Base-by-base conservation (phyloP, 345 rosid genomes). In the Crucihimalaya himalaica region DNA sequence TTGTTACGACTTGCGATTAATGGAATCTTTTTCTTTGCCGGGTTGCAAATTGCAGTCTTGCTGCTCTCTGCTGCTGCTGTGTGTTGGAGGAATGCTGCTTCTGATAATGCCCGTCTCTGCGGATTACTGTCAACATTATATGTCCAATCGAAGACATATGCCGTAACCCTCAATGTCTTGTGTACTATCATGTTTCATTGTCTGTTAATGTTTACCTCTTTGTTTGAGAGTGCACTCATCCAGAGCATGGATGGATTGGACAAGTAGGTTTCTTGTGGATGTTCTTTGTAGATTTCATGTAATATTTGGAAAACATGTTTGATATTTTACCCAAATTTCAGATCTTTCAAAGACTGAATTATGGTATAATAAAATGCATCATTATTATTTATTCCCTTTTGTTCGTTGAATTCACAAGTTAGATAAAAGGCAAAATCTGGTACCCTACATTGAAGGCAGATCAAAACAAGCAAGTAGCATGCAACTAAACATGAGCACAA, bases 71-170 rank as follows among this genome's bases (percentile, higher is more conserved):
- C 68, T 81, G 85, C 67, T 81, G 85, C 56, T 84, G 81, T 74
- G 0, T 79, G 68, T 27, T 81, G 82, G 87, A 84, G 80, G 83
- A 84, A 59, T 83, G 86, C 75, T 81, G 84, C 81, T 77, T 73
- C 83, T 66, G 72, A 78, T 66, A 37, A 48, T 35, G 42, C 25
- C 14, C 16, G 3, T 46, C 55, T 57, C 67, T 55, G 48, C 18
- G 43, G 61, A 47, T 68, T 68, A 68, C 64, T 5, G 53, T 76
- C 52, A 2, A 0, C 27, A 28, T 57, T 66, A 39, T 57, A 37
- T 46, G 14, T 47, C 27, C 29, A 48, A 37, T 48, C 46, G 2
- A 37, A 66, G 31, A 57, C 43, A 66, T 53, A 39, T 57, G 43
- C 16, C 67, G 37, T 39, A 19, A 37, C 54, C 28, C 43, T 72